Evolutionary conservation across 2,329 filamentous ascomycete genomes (phyloP).

Genomic region (Hypoxylon sp.): DNA sequence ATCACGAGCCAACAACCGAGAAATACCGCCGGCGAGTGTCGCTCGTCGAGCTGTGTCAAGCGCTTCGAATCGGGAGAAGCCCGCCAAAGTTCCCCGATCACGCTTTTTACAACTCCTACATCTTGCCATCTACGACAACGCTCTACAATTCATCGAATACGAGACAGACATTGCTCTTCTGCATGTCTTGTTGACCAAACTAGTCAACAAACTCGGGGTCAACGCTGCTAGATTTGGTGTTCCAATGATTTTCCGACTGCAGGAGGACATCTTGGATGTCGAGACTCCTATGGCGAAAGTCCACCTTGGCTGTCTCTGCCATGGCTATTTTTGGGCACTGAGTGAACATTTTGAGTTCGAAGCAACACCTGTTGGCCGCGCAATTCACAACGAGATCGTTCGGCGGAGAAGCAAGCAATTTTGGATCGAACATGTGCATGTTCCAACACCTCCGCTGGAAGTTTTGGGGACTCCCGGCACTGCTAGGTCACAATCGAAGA

Average conservation of each 20-base stretch:
- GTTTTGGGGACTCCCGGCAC: conserved; percentile 68
- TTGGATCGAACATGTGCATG: conserved; percentile 80
- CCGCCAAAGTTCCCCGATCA: conserved; percentile 65
- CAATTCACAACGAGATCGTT: conserved; percentile 80
- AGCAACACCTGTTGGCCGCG: conserved; percentile 73
- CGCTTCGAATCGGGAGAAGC: conserved; percentile 72
- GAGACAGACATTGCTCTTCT: conserved; percentile 82
- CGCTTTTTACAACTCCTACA: conserved; percentile 86
- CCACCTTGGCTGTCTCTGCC: conserved; percentile 83
- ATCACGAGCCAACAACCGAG: conserved; percentile 58
- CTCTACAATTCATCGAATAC: conserved; percentile 77
- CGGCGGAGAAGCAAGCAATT: conserved; percentile 79
- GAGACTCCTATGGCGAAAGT: conserved; percentile 78
- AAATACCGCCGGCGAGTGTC: conserved; percentile 57
- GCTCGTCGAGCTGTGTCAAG: conserved; percentile 76
- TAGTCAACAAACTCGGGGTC: conserved; percentile 83
- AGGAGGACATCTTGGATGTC: conserved; percentile 81
- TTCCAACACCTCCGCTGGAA: conserved; percentile 76
- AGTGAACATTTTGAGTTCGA: conserved; percentile 84
- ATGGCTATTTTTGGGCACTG: conserved; percentile 88
- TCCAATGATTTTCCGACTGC: conserved; percentile 89
- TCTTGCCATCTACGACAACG: conserved; percentile 89
- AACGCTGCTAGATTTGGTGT: conserved; percentile 83
- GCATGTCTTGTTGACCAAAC: conserved; percentile 79
- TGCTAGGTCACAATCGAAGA: conserved; percentile 58